Evolutionary conservation across 192 early-diverging fungal species (phyloP).

Genomic region (Phycomyces blakesleeanus): DNA sequence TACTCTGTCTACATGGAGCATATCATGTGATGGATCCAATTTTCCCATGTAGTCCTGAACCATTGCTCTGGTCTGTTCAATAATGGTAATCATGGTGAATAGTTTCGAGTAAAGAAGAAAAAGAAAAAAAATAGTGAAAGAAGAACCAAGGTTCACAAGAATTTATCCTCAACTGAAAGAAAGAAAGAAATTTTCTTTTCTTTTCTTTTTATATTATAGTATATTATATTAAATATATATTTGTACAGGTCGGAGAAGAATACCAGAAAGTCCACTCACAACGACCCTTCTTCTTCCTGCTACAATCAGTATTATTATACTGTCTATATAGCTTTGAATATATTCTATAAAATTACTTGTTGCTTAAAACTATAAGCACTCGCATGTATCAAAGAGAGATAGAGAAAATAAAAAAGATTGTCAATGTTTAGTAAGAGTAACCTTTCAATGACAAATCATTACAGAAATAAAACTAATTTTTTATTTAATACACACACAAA

Average conservation of each 20-base stretch:
- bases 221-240: not conserved
- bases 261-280: no score
- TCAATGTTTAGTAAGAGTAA: no score
- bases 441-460: no score
- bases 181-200: not conserved
- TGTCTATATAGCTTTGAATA: no score
- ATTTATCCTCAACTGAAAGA: not conserved
- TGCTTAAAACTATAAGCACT: no score
- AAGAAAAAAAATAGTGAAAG: not conserved
- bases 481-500: no score
- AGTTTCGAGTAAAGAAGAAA: constrained; percentile 10
- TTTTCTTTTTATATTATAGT: not conserved
- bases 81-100: not conserved
- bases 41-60: constrained; percentile 60
- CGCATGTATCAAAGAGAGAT: no score
- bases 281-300: no score
- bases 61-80: constrained; percentile 43
- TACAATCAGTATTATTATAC: no score
- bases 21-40: constrained; percentile 70
- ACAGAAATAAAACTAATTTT: no score
- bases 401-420: no score
- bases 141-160: not conserved
- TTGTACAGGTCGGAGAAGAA: not conserved
- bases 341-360: no score
- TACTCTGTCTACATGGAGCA: constrained; percentile 64